These are phyloP conservation scores for Kwoniella dendrophila DNA, from an alignment of 768 basidiomycete genomes.

Conservation along the genomic window DNA sequence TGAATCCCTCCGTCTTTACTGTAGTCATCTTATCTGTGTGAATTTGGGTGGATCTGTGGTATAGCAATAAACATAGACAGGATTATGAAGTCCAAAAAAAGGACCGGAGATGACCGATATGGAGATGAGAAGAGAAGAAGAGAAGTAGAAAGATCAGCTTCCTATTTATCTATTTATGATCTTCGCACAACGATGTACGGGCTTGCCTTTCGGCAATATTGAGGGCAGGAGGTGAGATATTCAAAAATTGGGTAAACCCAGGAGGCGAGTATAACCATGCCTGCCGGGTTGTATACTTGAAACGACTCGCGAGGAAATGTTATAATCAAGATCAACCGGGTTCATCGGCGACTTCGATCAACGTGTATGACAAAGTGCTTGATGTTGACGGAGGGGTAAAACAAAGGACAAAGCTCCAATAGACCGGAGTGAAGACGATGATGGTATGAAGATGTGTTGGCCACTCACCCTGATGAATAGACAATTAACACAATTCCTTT, in stretches of 20 bases:
- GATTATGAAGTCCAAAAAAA: background rate
- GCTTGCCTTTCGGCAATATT: background rate
- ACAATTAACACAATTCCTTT: background rate
- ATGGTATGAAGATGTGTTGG: background rate
- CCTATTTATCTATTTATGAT: background rate
- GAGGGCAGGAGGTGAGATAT: background rate
- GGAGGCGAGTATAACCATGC: no score
- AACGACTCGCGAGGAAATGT: no score
- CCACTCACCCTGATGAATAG: background rate
- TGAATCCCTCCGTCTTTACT: constrained; percentile 27
- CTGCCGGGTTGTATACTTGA: no score
- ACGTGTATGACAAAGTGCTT: no score
- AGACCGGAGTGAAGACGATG: no score
- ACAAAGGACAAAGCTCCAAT: no score
- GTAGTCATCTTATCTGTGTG: constrained; percentile 3
- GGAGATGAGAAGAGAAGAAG: constrained; percentile 1
- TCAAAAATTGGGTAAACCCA: no score
- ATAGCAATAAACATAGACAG: background rate
- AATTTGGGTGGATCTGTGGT: background rate
- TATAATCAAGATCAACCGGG: no score
- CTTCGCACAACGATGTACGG: background rate
- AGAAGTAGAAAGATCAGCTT: constrained; percentile 1
- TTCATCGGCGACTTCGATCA: no score
- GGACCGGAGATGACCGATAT: constrained; percentile 11
- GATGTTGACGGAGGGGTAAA: background rate